Conservation (phyloP, 1,284 basidiomycete species). For the Sphagnurus paluster region DNA sequence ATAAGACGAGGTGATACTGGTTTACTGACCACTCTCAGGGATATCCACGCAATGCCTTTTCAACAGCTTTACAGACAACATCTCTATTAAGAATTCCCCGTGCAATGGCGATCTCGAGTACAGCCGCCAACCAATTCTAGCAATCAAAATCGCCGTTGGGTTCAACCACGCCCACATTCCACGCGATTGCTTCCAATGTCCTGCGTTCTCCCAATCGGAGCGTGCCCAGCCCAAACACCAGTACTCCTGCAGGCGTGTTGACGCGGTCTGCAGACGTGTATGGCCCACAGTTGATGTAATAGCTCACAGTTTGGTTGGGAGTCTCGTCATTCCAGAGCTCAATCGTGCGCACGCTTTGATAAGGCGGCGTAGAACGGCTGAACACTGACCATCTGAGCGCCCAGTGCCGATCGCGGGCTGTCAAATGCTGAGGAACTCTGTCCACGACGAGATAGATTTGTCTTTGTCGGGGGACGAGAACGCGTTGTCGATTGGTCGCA, state of each 20-base stretch:
- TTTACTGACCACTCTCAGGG: neutral
- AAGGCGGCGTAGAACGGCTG: neutral
- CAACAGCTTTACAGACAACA: neutral
- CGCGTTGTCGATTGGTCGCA: constrained; percentile 1
- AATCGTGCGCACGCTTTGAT: neutral
- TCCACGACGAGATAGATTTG: neutral
- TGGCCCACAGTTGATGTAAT: neutral
- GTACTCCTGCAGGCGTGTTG: neutral
- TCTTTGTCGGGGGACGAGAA: constrained; percentile 1
- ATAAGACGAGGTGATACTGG: neutral
- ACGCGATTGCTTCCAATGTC: neutral
- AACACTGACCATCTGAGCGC: neutral
- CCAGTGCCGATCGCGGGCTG: constrained; percentile 2
- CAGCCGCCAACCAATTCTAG: neutral
- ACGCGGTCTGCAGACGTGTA: neutral
- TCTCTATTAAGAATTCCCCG: neutral
- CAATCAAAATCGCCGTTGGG: constrained; percentile 1
- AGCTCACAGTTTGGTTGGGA: neutral
- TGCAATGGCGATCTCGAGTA: neutral
- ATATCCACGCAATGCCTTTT: neutral
- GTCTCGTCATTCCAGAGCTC: neutral
- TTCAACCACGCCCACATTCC: constrained; percentile 1
- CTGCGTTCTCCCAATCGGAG: neutral
- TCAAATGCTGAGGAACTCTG: neutral
- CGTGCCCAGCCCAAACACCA: neutral